Percentiles rank a stretch among this genome's conserved stretches.
These are phyloP conservation scores for Cryoendolithus antarcticus DNA, from an alignment of 2,329 filamentous ascomycete genomes.

Conservation along the genomic window DNA sequence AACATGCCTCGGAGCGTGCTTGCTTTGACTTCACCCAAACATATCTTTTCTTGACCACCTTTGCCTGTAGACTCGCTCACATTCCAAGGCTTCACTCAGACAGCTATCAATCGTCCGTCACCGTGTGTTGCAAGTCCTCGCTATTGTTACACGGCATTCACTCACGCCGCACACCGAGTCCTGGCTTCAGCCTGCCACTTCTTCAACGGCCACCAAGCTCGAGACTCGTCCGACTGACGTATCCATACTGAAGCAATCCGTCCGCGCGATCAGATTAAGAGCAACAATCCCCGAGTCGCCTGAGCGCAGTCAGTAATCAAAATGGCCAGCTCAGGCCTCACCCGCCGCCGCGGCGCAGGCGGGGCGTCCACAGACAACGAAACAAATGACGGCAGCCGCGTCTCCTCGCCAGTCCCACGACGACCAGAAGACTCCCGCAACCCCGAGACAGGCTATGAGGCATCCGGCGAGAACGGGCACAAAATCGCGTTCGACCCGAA, in stretches of 20 bases:
- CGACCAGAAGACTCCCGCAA: slow-evolving; percentile 43
- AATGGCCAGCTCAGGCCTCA: slow-evolving; percentile 50
- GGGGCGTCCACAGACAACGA: slow-evolving; percentile 45
- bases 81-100: no score
- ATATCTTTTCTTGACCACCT: no score
- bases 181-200: no score
- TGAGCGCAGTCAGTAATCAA: background rate
- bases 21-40: no score
- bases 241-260: no score
- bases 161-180: background rate
- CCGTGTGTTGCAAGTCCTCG: no score
- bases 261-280: background rate
- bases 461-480: slow-evolving; percentile 78
- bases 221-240: no score
- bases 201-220: no score
- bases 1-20: no score
- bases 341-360: slow-evolving; percentile 54
- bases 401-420: slow-evolving; percentile 52
- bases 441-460: slow-evolving; percentile 72
- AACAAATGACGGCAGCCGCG: slow-evolving; percentile 51
- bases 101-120: no score
- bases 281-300: background rate
- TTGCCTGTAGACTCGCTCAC: no score
- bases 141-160: background rate
- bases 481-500: slow-evolving; percentile 96